These are phyloP conservation scores for Onygenales sp. DNA, from an alignment of 2,329 filamentous ascomycete species.

Conservation along the genomic window DNA sequence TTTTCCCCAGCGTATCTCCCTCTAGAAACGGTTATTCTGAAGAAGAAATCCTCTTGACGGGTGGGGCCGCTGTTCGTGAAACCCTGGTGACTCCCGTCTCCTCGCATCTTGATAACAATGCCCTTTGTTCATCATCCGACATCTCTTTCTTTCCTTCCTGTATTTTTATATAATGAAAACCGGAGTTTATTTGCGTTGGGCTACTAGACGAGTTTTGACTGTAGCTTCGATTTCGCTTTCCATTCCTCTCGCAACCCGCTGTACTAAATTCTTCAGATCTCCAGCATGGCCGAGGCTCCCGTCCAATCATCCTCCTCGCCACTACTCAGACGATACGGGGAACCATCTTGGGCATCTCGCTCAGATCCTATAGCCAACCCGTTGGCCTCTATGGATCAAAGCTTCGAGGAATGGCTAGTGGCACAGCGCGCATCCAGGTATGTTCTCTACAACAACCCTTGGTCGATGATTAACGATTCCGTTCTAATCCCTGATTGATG, in stretches of 20 bases:
- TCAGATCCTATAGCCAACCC: background rate
- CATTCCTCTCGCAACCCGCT: background rate
- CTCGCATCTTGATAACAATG: no score
- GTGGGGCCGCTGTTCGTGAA: no score
- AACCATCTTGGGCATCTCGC: conserved; percentile 1
- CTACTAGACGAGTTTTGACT: background rate
- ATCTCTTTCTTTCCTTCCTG: no score
- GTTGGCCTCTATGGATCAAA: background rate
- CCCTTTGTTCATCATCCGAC: no score
- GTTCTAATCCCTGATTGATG: background rate
- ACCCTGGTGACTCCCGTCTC: no score
- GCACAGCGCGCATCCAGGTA: no score
- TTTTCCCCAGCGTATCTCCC: conserved; percentile 8
- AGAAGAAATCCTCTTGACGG: background rate
- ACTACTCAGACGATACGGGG: conserved; percentile 3
- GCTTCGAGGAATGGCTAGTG: conserved; percentile 8
- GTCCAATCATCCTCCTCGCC: background rate
- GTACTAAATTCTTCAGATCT: background rate
- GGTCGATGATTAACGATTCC: no score
- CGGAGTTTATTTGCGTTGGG: no score
- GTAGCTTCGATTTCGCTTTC: background rate
- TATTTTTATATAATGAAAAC: no score
- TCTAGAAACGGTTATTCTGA: background rate
- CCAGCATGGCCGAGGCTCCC: background rate
- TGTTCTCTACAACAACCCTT: no score